Evolutionary conservation across 73 alveolate species (phyloP).

Genomic region (Stentor roeselii): DNA sequence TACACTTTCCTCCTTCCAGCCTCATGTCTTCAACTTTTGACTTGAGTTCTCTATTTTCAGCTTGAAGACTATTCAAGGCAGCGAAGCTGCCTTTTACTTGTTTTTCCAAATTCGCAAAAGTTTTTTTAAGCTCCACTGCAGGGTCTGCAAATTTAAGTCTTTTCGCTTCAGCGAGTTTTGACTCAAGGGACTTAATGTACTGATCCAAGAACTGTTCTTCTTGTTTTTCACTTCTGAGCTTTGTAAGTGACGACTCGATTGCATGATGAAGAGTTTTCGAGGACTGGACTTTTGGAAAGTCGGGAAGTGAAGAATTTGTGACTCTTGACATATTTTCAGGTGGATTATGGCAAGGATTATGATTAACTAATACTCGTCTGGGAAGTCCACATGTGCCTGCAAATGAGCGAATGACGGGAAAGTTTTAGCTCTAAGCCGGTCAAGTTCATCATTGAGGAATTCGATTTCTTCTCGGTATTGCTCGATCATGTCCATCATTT

Average conservation of each 20-base stretch:
- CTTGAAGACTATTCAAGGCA: background rate
- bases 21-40: background rate
- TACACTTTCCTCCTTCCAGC: background rate
- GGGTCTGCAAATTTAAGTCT: background rate
- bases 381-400: conserved; percentile 82
- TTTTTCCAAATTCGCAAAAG: background rate
- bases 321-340: too few species aligned
- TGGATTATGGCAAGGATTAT: too few species aligned
- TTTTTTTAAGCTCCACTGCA: background rate
- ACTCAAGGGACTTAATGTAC: background rate
- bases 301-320: too few species aligned
- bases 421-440: conserved; percentile 88
- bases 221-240: too few species aligned
- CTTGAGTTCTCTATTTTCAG: background rate
- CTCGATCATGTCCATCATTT: conserved; percentile 72
- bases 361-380: conserved; percentile 84
- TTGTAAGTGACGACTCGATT: too few species aligned
- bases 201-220: background rate
- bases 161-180: background rate
- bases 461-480: conserved; percentile 92
- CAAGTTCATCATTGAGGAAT: conserved; percentile 89
- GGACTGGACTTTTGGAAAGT: too few species aligned
- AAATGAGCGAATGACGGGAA: conserved; percentile 93
- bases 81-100: background rate
- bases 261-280: too few species aligned